Conservation (phyloP, 2,329 filamentous ascomycete genomes). For the Trichoderma pleuroti region DNA sequence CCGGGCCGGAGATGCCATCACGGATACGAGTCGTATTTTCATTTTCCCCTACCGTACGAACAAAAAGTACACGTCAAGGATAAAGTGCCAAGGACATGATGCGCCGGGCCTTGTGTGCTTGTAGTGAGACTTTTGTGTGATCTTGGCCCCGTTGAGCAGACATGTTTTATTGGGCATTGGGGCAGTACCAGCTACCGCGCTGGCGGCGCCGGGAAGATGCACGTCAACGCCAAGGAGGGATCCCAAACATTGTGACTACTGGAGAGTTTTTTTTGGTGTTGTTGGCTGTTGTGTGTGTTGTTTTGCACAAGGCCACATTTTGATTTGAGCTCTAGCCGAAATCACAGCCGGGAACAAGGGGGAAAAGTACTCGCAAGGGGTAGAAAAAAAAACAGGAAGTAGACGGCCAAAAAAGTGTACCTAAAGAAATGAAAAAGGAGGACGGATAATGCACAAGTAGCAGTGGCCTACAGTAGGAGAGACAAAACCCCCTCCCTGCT, state of each 20-base stretch:
- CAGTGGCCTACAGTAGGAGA: background rate
- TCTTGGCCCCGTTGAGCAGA: background rate
- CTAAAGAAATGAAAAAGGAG: background rate
- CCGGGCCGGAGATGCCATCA: too few species aligned
- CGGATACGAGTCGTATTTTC: background rate
- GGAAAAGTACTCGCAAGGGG: background rate
- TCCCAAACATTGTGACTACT: background rate
- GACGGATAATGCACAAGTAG: background rate
- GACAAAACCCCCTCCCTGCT: background rate
- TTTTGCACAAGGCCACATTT: background rate
- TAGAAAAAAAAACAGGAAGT: background rate
- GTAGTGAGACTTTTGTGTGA: background rate
- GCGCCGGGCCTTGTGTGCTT: background rate
- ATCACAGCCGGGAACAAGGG: background rate
- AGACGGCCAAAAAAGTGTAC: background rate
- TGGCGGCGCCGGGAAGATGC: conserved; percentile 2
- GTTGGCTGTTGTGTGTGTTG: background rate
- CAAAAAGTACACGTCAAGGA: too few species aligned
- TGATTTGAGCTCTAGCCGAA: background rate
- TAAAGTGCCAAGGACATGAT: background rate
- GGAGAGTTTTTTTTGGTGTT: background rate
- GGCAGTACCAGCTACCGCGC: background rate
- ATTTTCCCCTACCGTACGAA: background rate
- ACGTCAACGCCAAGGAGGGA: conserved; percentile 3
- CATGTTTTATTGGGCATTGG: background rate